These are phyloP conservation scores for Pseudozyma pruni DNA, from an alignment of 1,284 basidiomycete genomes.

Conservation along the genomic window DNA sequence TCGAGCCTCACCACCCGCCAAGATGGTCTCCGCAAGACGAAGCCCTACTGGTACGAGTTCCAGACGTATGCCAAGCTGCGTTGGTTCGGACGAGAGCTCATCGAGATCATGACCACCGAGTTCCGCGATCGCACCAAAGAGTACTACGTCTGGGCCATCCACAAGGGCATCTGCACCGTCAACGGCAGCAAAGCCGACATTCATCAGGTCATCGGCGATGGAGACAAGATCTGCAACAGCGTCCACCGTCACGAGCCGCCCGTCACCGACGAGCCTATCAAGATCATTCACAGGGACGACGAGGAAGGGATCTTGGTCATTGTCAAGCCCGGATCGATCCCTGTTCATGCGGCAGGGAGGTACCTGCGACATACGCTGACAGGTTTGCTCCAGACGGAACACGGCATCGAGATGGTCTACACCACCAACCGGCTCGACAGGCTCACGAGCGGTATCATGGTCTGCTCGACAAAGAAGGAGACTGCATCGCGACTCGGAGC, in stretches of 20 bases:
- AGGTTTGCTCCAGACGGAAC: conserved; percentile 85
- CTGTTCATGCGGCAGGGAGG: conserved; percentile 64
- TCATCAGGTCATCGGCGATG: conserved; percentile 82
- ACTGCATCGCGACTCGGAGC: conserved; percentile 76
- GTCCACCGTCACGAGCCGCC: conserved; percentile 97
- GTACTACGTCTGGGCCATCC: conserved; percentile 73
- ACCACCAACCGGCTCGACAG: conserved; percentile 94
- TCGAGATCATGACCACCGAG: conserved; percentile 69
- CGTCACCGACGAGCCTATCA: conserved; percentile 85
- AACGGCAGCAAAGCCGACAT: conserved; percentile 85
- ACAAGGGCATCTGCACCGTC: conserved; percentile 92
- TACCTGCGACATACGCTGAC: conserved; percentile 72
- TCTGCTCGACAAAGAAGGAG: conserved; percentile 81
- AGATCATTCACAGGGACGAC: conserved; percentile 80
- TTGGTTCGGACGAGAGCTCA: conserved; percentile 83
- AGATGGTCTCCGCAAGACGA: conserved; percentile 42
- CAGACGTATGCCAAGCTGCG: conserved; percentile 87
- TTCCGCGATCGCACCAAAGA: conserved; percentile 69
- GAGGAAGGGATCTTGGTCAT: conserved; percentile 88
- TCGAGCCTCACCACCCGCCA: conserved; percentile 10
- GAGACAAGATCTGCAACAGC: conserved; percentile 88
- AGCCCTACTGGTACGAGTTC: conserved; percentile 65
- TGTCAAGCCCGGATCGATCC: conserved; percentile 69
- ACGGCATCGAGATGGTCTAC: conserved; percentile 83
- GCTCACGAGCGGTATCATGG: conserved; percentile 95